Evolutionary conservation across 2,329 filamentous ascomycete species (phyloP), one percentile per base, ranked within the genome.

Genomic region (Fusarium dlaminii): DNA sequence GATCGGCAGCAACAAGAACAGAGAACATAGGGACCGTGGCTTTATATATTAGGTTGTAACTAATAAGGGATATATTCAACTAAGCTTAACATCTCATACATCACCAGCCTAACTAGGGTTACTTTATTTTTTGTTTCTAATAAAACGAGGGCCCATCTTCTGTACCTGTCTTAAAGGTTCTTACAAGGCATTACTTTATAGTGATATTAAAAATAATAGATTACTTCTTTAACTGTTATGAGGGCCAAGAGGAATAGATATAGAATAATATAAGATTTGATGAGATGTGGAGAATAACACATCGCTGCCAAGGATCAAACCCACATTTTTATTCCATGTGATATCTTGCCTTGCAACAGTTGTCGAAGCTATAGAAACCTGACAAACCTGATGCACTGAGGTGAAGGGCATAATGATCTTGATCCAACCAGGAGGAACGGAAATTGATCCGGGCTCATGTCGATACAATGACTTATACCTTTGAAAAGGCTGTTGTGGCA

Each of bases 281-380:
- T 14, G 20, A 18, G 52, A 14, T 1, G 52, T 24, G 7, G 27
- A 40, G 1, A 55, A 40, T 8, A 29, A 11, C 1, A 32, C 2
- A 30, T 30, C 20, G 15, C 24, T 8, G 2, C 52, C 27, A 6
- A 55, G 13, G 2, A 40, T 20, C 8, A 55, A 18, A 0, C 27
- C 5, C 2, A 7, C 14, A 8, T 40, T 5, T 1, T 17, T 30
- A 0, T n/a, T 8, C 36, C 52, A 55, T 3, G 18, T 20, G 2
- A 40, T 13, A 6, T n/a, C 6, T n/a, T 55, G 52, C 27, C 14
- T 55, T 1, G 11, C 27, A 55, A 40, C 5, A 55, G 7, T n/a
- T 40, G 5, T 22, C 37, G 34, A 11, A 8, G 52, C 8, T 17
- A 55, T 24, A 0, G 51, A 40, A 14, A 40, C 51, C 20, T 15